Evolutionary conservation across 495 filamentous ascomycete genomes (phyloP), one percentile per base, ranked within the genome.

Genomic region (Talaromyces wortmannii): DNA sequence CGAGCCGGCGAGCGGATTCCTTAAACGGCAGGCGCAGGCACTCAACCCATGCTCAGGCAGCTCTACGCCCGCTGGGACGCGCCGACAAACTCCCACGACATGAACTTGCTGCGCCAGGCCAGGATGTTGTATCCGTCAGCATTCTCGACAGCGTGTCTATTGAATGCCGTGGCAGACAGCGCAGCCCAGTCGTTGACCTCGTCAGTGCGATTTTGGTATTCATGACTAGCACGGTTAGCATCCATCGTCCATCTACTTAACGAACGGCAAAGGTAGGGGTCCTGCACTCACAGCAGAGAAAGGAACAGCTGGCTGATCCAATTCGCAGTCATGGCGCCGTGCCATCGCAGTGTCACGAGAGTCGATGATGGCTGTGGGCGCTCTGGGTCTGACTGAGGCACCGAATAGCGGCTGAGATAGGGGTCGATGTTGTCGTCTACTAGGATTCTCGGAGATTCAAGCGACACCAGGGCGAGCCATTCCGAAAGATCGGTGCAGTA

Each of bases 321-420:
- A 5, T 48, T 56, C 3, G 68, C 53, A 5, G 72, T 65, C 45
- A 80, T 69, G 15, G 78, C 48, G 0, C 75, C 77, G n/a, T 69
- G 66, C 78, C 78, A 81, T 56, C 66, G 71, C 29, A 81, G 51
- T 16, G 61, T 68, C n/a, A 78, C 52, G 4, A 79, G 51, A 45
- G 72, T 61, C 11, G 58, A 45, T 10, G 60, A 10, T 23, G 23
- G 23, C 7, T 55, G 52, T 8, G 57, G 7, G 6, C 52, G 53
- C 5, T 51, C 45, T 12, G 61, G 57, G 15, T 70, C 67, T 4
- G 65, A 62, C 0, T 74, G 73, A 12, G 87, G 88, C 6, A 85
- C 75, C n/a, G 72, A 63, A 66, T 97, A 98, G n/a, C 87, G 83
- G 53, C 84, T 84, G 11, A 98, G 74, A 61, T 87, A 92, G 0